These are phyloP conservation scores for Nemania abortiva DNA, from an alignment of 2,329 filamentous ascomycete genomes.

Conservation along the genomic window DNA sequence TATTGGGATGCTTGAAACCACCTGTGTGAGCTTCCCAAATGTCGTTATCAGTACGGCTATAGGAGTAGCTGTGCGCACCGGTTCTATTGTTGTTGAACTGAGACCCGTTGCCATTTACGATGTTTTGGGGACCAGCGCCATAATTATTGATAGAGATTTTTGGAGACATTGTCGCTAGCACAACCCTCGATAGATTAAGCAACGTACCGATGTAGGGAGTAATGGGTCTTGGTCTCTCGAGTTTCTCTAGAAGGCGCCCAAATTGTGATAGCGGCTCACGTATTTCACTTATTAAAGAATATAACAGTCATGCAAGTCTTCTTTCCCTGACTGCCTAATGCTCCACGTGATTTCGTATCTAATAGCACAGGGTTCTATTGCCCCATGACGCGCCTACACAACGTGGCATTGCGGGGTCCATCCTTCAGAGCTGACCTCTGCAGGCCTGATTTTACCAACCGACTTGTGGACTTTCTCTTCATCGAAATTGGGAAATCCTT, in stretches of 20 bases:
- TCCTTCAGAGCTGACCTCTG: not conserved
- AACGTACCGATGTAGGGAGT: not conserved
- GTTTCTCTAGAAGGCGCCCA: not conserved
- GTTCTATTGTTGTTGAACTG: conserved; percentile 10
- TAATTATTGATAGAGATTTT: conserved; percentile 4
- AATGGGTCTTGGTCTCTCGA: not conserved
- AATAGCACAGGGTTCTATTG: too few species aligned
- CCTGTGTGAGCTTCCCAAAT: not conserved
- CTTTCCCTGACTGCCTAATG: too few species aligned
- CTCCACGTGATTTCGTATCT: too few species aligned
- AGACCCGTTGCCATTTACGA: conserved; percentile 1
- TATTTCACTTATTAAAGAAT: too few species aligned
- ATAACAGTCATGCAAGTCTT: too few species aligned
- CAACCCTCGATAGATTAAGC: not conserved
- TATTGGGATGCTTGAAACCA: not conserved
- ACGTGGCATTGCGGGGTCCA: not conserved
- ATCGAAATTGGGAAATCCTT: too few species aligned
- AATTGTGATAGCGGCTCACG: too few species aligned
- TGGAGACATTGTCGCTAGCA: not conserved
- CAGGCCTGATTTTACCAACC: not conserved
- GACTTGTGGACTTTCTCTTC: too few species aligned
- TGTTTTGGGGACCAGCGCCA: not conserved
- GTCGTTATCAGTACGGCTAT: not conserved
- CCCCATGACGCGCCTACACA: too few species aligned
- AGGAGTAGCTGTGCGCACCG: conserved; percentile 24